Conservation (phyloP, 441 rosid species). For the Gossypium davidsonii region DNA sequence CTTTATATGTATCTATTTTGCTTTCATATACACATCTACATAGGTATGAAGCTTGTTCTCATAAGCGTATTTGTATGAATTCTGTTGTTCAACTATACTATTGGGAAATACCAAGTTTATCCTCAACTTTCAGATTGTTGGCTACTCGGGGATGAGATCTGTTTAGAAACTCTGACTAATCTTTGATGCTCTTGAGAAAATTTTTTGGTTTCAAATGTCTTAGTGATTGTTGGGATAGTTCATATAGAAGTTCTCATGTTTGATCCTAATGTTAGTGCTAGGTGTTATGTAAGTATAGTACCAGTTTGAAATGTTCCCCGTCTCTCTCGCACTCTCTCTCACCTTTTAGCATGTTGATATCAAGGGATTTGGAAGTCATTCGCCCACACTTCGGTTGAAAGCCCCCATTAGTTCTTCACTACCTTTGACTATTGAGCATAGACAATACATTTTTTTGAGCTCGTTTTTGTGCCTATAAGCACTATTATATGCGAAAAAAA, state of each 20-base stretch:
- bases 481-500: background rate
- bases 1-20: background rate
- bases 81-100: background rate
- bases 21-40: background rate
- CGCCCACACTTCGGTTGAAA: background rate
- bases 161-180: background rate
- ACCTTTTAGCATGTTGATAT: background rate
- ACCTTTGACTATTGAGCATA: background rate
- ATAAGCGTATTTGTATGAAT: background rate
- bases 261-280: background rate
- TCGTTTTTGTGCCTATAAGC: conserved; percentile 6
- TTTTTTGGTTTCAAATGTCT: background rate
- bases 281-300: background rate
- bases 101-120: background rate
- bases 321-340: background rate
- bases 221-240: background rate
- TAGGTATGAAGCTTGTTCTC: background rate
- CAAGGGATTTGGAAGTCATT: conserved; percentile 3
- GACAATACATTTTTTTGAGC: background rate
- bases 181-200: background rate
- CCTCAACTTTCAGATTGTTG: background rate
- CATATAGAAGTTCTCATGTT: background rate
- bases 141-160: background rate
- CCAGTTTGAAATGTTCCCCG: background rate
- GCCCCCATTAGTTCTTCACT: background rate